Conservation (phyloP, 2,329 filamentous ascomycete genomes). For the Penicillium paneum region DNA sequence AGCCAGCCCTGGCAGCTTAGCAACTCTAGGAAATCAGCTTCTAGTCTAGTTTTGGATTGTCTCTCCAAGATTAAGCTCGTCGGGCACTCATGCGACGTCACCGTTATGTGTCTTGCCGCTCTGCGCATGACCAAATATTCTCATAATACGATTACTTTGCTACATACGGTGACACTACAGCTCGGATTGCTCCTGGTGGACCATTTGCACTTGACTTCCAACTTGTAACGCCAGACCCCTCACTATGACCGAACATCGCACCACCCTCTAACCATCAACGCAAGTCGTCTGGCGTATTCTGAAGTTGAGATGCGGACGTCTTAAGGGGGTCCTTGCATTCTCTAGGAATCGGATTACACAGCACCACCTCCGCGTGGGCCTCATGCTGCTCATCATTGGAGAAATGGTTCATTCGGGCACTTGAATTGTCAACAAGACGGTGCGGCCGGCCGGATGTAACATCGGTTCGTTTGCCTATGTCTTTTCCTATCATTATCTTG, state of each 20-base stretch:
- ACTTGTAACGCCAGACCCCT: background rate
- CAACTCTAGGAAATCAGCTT: background rate
- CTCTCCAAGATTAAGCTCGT: background rate
- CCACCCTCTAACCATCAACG: background rate
- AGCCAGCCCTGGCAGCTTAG: background rate
- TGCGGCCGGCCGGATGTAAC: slow-evolving; percentile 40
- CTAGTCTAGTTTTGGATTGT: background rate
- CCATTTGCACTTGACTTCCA: background rate
- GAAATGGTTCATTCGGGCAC: slow-evolving; percentile 63
- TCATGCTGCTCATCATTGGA: slow-evolving; percentile 65
- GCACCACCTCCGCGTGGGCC: slow-evolving; percentile 62
- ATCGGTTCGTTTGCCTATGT: slow-evolving; percentile 40
- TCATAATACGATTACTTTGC: background rate
- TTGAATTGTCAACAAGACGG: slow-evolving; percentile 53
- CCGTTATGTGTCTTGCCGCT: slow-evolving; percentile 26
- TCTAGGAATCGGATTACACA: slow-evolving; percentile 58
- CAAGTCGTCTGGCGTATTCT: slow-evolving; percentile 54
- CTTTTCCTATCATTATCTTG: background rate
- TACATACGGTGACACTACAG: background rate
- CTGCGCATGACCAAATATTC: background rate
- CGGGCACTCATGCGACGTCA: background rate
- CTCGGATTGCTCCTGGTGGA: background rate
- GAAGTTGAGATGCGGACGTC: slow-evolving; percentile 52
- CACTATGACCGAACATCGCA: too few species aligned
- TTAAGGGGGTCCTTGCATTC: slow-evolving; percentile 53